Conservation (phyloP, 2,329 filamentous ascomycete genomes). For the Drechslera avenae region DNA sequence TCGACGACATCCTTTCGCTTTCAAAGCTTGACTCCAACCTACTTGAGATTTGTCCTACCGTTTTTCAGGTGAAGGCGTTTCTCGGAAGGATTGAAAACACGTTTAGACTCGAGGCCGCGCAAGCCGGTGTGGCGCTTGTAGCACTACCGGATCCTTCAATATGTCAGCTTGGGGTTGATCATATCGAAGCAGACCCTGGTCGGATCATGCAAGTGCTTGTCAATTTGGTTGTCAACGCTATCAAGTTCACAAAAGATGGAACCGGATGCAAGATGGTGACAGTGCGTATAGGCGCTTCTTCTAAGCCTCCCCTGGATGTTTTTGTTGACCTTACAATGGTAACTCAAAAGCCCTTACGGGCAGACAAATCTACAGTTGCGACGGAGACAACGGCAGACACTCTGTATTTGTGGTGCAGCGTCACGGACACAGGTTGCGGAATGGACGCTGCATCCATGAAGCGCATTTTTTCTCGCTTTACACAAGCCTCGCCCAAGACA, state of each 20-base stretch:
- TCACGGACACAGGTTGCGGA: conserved; percentile 9
- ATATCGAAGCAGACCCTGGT: conserved; percentile 14
- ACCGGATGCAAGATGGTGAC: conserved; percentile 16
- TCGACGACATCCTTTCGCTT: conserved; percentile 27
- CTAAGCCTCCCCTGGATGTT: background rate
- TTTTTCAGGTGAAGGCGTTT: conserved; percentile 17
- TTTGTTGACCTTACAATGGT: conserved; percentile 4
- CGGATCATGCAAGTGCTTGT: conserved; percentile 29
- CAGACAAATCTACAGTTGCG: background rate
- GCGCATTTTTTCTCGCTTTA: conserved; percentile 30
- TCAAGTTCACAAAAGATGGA: conserved; percentile 35
- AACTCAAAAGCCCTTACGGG: background rate
- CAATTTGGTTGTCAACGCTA: conserved; percentile 39
- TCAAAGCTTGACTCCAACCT: conserved; percentile 26
- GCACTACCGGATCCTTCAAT: conserved; percentile 15
- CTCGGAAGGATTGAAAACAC: conserved; percentile 25
- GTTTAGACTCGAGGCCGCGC: conserved; percentile 23
- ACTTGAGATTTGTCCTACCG: conserved; percentile 23
- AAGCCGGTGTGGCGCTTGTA: conserved; percentile 15
- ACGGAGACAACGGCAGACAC: background rate
- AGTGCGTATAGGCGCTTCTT: conserved; percentile 7
- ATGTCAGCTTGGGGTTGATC: conserved; percentile 13
- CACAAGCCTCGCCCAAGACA: conserved; percentile 30
- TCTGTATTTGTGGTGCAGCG: conserved; percentile 9
- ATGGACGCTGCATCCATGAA: conserved; percentile 6